Conservation (phyloP, 306 rosid species). For the Phaseolus lunatus region DNA sequence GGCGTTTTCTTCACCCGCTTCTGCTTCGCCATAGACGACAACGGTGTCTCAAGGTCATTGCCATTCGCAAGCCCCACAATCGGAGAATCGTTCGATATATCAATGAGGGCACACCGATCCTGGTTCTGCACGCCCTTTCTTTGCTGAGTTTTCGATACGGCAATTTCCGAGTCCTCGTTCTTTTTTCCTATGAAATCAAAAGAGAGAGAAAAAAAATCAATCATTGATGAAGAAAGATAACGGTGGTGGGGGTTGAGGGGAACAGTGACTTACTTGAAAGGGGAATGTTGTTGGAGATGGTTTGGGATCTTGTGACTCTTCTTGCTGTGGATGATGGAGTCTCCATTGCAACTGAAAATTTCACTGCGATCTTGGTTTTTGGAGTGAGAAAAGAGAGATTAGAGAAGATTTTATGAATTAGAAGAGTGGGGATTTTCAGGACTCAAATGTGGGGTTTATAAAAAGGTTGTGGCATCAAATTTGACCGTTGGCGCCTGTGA, state of each 20-base stretch:
- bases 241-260: not conserved
- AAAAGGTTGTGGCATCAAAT: slow-evolving; percentile 32
- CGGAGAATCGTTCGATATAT: slow-evolving; percentile 92
- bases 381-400: not conserved
- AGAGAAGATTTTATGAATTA: not conserved
- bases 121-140: slow-evolving; percentile 49
- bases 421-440: not conserved
- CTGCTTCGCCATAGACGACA: slow-evolving; percentile 49
- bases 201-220: not conserved
- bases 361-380: not conserved
- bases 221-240: not conserved
- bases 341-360: slow-evolving; percentile 62
- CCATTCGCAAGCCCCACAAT: slow-evolving; percentile 83
- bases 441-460: slow-evolving; percentile 45
- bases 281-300: slow-evolving; percentile 52
- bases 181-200: slow-evolving; percentile 48
- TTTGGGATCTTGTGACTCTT: slow-evolving; percentile 66
- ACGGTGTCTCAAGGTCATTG: slow-evolving; percentile 63
- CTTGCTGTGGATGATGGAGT: slow-evolving; percentile 80
- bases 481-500: slow-evolving; percentile 89
- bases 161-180: slow-evolving; percentile 64
- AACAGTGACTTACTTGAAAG: slow-evolving; percentile 62
- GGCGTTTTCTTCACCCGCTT: slow-evolving; percentile 74
- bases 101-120: slow-evolving; percentile 73
- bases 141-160: slow-evolving; percentile 54